Conservation (phyloP, 768 basidiomycete species). For the Jaapia argillacea region DNA sequence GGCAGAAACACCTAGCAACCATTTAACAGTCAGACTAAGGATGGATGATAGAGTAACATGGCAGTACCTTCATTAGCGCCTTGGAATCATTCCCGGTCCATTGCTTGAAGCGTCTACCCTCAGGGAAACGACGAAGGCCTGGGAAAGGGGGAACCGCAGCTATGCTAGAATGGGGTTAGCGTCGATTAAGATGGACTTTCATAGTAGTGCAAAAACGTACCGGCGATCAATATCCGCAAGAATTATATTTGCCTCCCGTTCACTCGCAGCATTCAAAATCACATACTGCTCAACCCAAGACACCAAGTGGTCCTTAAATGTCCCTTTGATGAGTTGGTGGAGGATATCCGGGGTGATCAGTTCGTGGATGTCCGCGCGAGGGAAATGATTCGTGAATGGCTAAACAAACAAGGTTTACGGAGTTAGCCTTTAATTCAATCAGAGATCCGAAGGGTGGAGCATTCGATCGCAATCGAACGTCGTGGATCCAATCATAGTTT, state of each 20-base stretch:
- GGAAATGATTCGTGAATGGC: constrained; percentile 26
- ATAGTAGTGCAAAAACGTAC: constrained; percentile 7
- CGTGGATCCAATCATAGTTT: background rate
- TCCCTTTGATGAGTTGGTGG: constrained; percentile 26
- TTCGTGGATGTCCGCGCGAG: constrained; percentile 25
- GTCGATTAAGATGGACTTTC: background rate
- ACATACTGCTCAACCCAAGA: constrained; percentile 22
- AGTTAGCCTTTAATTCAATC: too few species aligned
- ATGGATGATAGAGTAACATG: too few species aligned
- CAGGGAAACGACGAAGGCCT: constrained; percentile 18
- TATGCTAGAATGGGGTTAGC: constrained; percentile 13
- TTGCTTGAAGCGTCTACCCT: constrained; percentile 23
- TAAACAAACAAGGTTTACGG: too few species aligned
- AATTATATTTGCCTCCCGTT: constrained; percentile 11
- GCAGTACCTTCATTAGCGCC: constrained; percentile 29
- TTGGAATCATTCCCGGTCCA: constrained; percentile 31
- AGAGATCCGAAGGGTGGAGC: too few species aligned
- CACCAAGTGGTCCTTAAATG: constrained; percentile 29
- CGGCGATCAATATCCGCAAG: constrained; percentile 22
- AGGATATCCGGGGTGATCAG: constrained; percentile 21
- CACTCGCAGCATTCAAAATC: constrained; percentile 6
- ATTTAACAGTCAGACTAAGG: too few species aligned
- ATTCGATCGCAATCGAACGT: background rate
- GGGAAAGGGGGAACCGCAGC: constrained; percentile 17
- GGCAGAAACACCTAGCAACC: too few species aligned